phyloP scores from a whole-genome alignment of 2,329 filamentous ascomycete genomes.

The Botrytis medusae region DNA sequence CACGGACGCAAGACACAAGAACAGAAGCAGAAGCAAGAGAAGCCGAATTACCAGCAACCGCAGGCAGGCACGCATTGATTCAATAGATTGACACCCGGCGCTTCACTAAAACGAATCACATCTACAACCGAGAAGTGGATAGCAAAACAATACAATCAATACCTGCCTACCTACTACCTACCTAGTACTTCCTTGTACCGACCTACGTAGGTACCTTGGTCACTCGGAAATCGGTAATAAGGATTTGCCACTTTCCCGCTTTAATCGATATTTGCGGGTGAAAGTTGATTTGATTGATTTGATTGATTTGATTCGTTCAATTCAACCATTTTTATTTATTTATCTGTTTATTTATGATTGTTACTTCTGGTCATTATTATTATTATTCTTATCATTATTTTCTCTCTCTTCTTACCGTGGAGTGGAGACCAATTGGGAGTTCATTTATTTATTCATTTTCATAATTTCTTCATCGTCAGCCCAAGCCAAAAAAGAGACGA shows the following conservation, averaged over 20 bases:
- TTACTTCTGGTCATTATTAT: background rate
- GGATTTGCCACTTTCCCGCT: conserved; percentile 17
- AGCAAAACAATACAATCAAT: background rate
- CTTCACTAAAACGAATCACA: background rate
- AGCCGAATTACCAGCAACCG: background rate
- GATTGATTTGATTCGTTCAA: background rate
- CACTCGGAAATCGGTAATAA: background rate
- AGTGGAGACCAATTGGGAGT: background rate
- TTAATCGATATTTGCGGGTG: conserved; percentile 6
- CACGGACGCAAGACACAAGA: background rate
- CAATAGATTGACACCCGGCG: background rate
- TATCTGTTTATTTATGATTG: background rate
- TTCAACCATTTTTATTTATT: background rate
- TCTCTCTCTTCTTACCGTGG: too few relatives aligned
- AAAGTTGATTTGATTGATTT: background rate
- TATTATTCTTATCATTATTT: background rate
- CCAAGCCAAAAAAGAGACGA: background rate
- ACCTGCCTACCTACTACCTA: background rate
- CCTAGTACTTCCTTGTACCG: too few relatives aligned
- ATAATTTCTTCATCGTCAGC: conserved; percentile 6
- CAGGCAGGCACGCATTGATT: background rate
- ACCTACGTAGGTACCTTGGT: too few relatives aligned
- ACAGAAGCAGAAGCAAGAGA: background rate
- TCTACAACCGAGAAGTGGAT: background rate
- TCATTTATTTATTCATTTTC: background rate